Percentiles rank a stretch among this genome's conserved stretches.
phyloP scores from a whole-genome alignment of 2,329 filamentous ascomycete genomes.

The Nothopassalora personata region DNA sequence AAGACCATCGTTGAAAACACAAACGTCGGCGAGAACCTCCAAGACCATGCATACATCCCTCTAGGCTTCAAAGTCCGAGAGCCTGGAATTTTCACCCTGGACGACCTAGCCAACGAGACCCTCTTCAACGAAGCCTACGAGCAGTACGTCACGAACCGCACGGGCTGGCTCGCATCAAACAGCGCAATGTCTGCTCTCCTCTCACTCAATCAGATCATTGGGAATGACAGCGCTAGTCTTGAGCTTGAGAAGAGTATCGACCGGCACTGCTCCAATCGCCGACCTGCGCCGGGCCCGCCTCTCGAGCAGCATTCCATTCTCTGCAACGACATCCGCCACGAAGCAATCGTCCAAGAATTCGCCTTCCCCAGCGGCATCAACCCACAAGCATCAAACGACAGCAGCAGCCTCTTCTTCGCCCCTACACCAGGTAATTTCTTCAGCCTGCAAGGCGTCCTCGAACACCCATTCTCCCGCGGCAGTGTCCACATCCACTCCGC shows the following conservation, averaged over 20 bases:
- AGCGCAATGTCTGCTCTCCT: slow-evolving; percentile 14
- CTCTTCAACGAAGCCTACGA: slow-evolving; percentile 9
- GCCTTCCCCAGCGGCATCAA: slow-evolving; percentile 23
- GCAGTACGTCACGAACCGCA: slow-evolving; percentile 7
- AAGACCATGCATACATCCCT: slow-evolving; percentile 10
- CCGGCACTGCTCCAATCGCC: background rate
- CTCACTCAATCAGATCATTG: slow-evolving; percentile 10
- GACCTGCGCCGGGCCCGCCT: background rate
- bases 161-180: slow-evolving; percentile 6
- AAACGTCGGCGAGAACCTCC: slow-evolving; percentile 12
- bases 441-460: slow-evolving; percentile 52
- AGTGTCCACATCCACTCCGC: slow-evolving; percentile 34
- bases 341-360: slow-evolving; percentile 22
- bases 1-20: background rate
- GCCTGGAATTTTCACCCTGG: slow-evolving; percentile 11
- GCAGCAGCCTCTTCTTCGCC: slow-evolving; percentile 20
- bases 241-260: background rate
- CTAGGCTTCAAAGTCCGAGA: slow-evolving; percentile 7
- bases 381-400: slow-evolving; percentile 22
- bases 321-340: slow-evolving; percentile 11
- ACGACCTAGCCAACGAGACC: slow-evolving; percentile 10
- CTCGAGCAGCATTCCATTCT: slow-evolving; percentile 14
- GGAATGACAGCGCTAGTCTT: background rate
- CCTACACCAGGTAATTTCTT: slow-evolving; percentile 38
- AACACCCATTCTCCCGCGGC: slow-evolving; percentile 45